Evolutionary conservation across 2,329 filamentous ascomycete genomes (phyloP).

Genomic region (Xylaria sp.): DNA sequence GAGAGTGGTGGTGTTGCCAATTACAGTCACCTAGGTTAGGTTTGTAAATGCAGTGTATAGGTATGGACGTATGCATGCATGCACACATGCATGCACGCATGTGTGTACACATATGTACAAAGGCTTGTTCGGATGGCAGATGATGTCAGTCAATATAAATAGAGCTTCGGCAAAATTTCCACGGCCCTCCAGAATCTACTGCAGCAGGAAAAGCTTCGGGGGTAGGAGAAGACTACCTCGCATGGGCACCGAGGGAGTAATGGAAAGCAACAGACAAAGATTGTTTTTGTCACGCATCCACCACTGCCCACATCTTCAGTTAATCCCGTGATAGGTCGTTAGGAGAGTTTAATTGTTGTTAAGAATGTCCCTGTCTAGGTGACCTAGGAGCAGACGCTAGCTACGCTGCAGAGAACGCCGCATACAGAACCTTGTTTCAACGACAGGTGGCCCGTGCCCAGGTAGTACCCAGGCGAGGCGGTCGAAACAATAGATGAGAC

Average conservation of each 20-base stretch:
- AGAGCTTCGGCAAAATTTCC: conserved; percentile 11
- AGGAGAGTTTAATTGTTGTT: conserved; percentile 17
- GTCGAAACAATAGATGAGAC: too few species aligned
- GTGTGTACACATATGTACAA: neutral
- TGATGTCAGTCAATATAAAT: conserved; percentile 32
- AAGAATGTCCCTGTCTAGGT: conserved; percentile 27
- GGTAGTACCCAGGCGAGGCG: too few species aligned
- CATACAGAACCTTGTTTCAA: conserved; percentile 29
- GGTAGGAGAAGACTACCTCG: neutral
- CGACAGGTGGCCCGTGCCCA: conserved; percentile 26
- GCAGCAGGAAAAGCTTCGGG: neutral
- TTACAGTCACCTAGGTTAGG: conserved; percentile 16
- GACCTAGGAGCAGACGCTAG: conserved; percentile 8
- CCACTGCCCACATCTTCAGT: conserved; percentile 12
- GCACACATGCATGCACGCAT: neutral
- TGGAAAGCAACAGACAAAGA: conserved; percentile 9
- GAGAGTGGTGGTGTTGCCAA: conserved; percentile 8
- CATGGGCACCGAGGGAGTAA: conserved; percentile 4
- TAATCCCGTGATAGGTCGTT: conserved; percentile 1
- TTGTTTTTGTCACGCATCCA: neutral
- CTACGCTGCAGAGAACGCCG: conserved; percentile 16
- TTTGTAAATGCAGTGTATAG: neutral
- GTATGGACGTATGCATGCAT: neutral
- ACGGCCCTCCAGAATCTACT: conserved; percentile 1
- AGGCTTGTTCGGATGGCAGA: conserved; percentile 3